These are phyloP conservation scores for Pouteria campechiana DNA, from an alignment of 179 eudicot genomes.

Conservation along the genomic window DNA sequence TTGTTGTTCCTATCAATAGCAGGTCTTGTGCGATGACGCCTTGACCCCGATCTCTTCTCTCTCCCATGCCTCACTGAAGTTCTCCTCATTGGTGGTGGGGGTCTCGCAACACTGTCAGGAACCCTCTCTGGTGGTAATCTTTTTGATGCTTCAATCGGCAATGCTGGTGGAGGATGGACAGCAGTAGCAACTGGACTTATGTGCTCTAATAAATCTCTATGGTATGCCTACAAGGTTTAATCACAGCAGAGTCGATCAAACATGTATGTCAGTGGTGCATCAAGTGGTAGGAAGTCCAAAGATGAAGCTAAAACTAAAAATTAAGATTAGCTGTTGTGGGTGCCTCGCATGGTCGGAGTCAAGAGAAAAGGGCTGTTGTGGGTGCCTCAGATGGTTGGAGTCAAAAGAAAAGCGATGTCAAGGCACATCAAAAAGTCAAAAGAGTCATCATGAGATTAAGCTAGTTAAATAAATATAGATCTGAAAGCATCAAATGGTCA, in stretches of 20 bases:
- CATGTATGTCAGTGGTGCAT: not conserved
- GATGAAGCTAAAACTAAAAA: not conserved
- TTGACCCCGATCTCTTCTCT: slow-evolving; percentile 33
- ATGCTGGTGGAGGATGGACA: slow-evolving; percentile 31
- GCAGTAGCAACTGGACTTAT: slow-evolving; percentile 33
- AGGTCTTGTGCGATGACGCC: slow-evolving; percentile 64
- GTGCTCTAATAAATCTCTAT: slow-evolving; percentile 63
- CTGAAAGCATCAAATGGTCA: no score
- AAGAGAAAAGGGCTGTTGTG: not conserved
- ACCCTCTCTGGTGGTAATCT: slow-evolving; percentile 1
- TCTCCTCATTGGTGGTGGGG: slow-evolving; percentile 19
- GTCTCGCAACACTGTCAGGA: slow-evolving; percentile 7
- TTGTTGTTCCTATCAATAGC: slow-evolving; percentile 30
- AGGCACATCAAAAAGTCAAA: no score
- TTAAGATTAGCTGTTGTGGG: not conserved
- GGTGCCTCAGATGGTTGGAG: not conserved
- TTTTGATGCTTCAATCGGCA: slow-evolving; percentile 6
- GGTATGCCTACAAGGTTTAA: slow-evolving; percentile 56
- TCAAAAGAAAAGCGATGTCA: not conserved
- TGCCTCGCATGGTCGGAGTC: not conserved
- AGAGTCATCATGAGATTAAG: no score
- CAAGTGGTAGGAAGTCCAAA: not conserved
- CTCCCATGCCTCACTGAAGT: slow-evolving; percentile 31
- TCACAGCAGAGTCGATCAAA: not conserved
- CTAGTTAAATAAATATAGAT: no score